Evolutionary conservation across 768 basidiomycete genomes (phyloP), one percentile per base, ranked within the genome.

Genomic region (Rhizopogon salebrosus): DNA sequence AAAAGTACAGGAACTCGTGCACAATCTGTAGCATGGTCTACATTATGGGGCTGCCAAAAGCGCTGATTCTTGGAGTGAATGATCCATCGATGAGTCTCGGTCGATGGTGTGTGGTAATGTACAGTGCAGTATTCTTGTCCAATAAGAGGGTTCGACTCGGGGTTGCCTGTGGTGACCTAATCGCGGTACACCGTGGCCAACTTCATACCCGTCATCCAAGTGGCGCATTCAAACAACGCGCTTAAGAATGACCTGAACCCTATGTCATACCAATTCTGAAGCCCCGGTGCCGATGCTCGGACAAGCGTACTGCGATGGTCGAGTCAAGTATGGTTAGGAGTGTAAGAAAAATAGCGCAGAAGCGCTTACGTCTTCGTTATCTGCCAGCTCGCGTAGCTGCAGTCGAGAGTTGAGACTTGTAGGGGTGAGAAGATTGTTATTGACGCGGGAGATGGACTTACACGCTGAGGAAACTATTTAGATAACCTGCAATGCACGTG

Each of bases 381-480:
- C 53, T 8, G 61, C 54, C 40, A 67, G 23, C 23, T 69, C 66
- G 6, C 66, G 65, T 1, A 67, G 29, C 24, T 69, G 50, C 9
- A 57, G 41, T 4, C 66, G 68, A 5, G 65, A 67, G 46, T 67
- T 67, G 7, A 67, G 60, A 8, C 66, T 69, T 23, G 20, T 46
- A 10, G 31, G 22, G 31, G 14, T 46, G 22, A 46, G 45, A 5
- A 5, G 22, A 22, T 22, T 22, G 23, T 20, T 13, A 16, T 5
- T 10, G 26, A 7, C 10, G 9, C 7, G n/a, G 22, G 7, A 3
- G 1, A 22, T 23, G 18, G 26, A 57, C 71, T 60, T 54, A 71
- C 70, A 71, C 64, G 52, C 70, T 71, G 49, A 71, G 51, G 49
- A 72, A 71, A 20, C 71, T 71, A 41, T 71, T 72, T 45, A 71